Evolutionary conservation across 352 stramenopile genomes (phyloP), one percentile per base, ranked within the genome.

Genomic region (Pythium chondricola): DNA sequence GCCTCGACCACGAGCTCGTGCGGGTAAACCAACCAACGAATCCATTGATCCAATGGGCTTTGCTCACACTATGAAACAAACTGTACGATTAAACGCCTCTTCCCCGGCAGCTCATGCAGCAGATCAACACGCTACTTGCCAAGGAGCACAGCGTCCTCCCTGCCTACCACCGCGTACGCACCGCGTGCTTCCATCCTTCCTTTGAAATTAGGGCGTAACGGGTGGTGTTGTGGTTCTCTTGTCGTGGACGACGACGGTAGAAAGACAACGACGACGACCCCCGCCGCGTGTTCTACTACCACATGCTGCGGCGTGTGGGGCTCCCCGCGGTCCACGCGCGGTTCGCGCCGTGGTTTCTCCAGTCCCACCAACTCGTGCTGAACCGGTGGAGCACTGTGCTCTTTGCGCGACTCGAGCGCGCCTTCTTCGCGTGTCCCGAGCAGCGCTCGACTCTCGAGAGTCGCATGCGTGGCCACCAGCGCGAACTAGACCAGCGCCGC

Each of bases 311-410:
- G 6, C 77, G 77, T 27, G 65, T 85, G 5, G 77, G 77, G 3
- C 59, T 89, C 5, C 77, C 74, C 3, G 72, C 85, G 48, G 59
- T 86, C 10, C 77, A 89, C 67, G 74, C 77, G 33, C 77, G 72
- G 16, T 89, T 83, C 37, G 77, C 74, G 24, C 77, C 77, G 26
- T 89, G 74, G 77, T 89, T 89, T 46, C 62, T 87, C 52, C 87
- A 89, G 59, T 84, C 77, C 10, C 67, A 85, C 33, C 69, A 85
- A 48, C 69, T 89, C 53, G 52, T 69, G 37, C 61, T 89, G n/a
- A 82, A 70, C 25, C 74, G 76, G 13, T 85, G 74, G 69, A 86
- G 74, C 44, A 58, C 74, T 21, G 59, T 82, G 54, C 63, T 89
- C 8, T 89, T 89, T 47, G 66, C 68, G 17, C 58, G 71, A 2